Evolutionary conservation across 805 yeast genomes (phyloP), one percentile per base, ranked within the genome.

Genomic region (Trichomonascus vanleenenianus): DNA sequence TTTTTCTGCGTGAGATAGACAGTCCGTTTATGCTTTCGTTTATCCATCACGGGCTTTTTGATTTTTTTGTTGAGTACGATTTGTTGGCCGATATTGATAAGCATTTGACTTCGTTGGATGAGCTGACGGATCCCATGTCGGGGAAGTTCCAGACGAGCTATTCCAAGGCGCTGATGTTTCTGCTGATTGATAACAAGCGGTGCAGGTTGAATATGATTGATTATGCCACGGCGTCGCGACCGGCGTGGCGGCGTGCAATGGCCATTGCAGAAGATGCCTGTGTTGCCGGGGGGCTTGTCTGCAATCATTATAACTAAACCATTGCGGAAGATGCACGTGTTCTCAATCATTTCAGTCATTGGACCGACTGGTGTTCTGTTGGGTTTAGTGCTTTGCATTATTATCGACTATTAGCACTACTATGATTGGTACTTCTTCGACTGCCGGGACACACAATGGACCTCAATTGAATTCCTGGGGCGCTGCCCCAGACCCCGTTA

Each of bases 51-150:
- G 48, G 48, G 20, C 31, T 45, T 8, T 12, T 32, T 15, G 45
- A 45, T 8, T 45, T 41, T 31, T 45, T 41, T 27, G 22, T 41
- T 9, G 32, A 45, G 19, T 45, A 45, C 30, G 45, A 45, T 16
- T 30, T 11, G 8, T 12, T 30, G 14, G 33, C 48, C 9, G 12
- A 14, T 11, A 10, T 3, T 7, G 35, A 40, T 16, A 31, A 19
- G 20, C 16, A 25, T 2, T 12, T 42, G 16, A 32, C 32, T 10
- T 20, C 33, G 12, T 32, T 42, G 6, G 44, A 42, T 25, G 19
- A 42, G 40, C 35, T 42, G 19, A 42, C 44, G 2, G 40, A 42
- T 11, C 27, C 38, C 10, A 15, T 12, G 22, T 32, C 39, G 22
- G 16, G 20, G 14, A 20, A 40, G 15, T 40, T 16, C 25, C 37